Evolutionary conservation across 768 basidiomycete genomes (phyloP).

Genomic region (Russula olivacea): DNA sequence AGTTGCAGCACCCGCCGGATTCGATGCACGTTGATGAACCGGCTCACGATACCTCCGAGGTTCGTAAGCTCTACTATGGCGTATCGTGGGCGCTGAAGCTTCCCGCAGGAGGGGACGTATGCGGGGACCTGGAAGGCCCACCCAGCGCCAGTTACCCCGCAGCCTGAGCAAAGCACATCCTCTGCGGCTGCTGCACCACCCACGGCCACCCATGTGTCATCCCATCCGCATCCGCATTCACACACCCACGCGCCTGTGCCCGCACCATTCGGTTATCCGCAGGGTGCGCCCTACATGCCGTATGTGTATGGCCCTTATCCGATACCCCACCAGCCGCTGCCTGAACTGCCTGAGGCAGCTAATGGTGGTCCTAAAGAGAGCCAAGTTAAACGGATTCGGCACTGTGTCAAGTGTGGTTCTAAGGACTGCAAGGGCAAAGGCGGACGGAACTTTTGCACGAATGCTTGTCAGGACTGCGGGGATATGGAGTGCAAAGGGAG

Average conservation of each 20-base stretch:
- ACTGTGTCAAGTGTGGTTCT: slow-evolving; percentile 79
- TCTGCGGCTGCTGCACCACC: slow-evolving; percentile 15
- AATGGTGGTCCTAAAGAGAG: slow-evolving; percentile 28
- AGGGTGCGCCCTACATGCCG: slow-evolving; percentile 32
- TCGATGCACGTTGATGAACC: slow-evolving; percentile 23
- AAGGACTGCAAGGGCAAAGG: slow-evolving; percentile 82
- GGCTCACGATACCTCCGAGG: slow-evolving; percentile 17
- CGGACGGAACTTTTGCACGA: slow-evolving; percentile 65
- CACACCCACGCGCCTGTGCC: slow-evolving; percentile 24
- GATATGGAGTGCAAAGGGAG: slow-evolving; percentile 71
- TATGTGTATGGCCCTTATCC: slow-evolving; percentile 37
- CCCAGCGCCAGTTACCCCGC: slow-evolving; percentile 13
- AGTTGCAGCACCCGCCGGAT: slow-evolving; percentile 17
- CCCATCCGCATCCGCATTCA: slow-evolving; percentile 22
- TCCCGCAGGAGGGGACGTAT: slow-evolving; percentile 15
- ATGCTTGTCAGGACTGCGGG: slow-evolving; percentile 78
- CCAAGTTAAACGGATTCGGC: slow-evolving; percentile 58
- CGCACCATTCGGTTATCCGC: slow-evolving; percentile 24
- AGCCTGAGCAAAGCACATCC: slow-evolving; percentile 13
- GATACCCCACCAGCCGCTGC: slow-evolving; percentile 28
- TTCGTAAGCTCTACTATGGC: slow-evolving; percentile 5
- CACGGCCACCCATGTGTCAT: slow-evolving; percentile 23
- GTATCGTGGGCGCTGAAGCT: not conserved
- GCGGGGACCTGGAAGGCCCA: slow-evolving; percentile 20
- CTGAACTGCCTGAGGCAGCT: slow-evolving; percentile 29